Evolutionary conservation across 257 asterid genomes (phyloP).

Genomic region (Striga asiatica): DNA sequence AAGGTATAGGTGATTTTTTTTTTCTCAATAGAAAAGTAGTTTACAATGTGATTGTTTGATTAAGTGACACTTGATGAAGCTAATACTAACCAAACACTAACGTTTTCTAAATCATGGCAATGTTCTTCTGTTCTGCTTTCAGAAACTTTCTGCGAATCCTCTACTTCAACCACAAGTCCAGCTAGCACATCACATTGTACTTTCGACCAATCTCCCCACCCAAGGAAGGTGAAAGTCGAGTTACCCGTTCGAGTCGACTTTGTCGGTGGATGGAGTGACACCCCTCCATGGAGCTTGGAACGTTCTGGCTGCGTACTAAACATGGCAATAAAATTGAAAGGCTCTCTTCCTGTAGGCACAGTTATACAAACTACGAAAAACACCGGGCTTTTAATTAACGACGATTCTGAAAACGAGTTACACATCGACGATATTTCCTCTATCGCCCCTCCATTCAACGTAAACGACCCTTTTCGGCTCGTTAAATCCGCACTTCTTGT

Average conservation of each 20-base stretch:
- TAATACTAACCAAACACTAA: too few relatives aligned
- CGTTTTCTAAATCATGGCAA: conserved; percentile 6
- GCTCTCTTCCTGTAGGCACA: conserved; percentile 79
- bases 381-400: conserved; percentile 40
- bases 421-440: conserved; percentile 38
- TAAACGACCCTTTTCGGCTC: conserved; percentile 72
- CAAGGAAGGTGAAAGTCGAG: conserved; percentile 66
- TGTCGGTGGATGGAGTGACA: conserved; percentile 98
- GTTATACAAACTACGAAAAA: conserved; percentile 47
- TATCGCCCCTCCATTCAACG: conserved; percentile 63
- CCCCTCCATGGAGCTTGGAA: conserved; percentile 98
- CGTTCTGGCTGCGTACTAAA: conserved; percentile 89
- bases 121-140: conserved; percentile 15
- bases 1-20: too few relatives aligned
- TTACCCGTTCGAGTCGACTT: conserved; percentile 94
- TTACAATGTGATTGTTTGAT: too few relatives aligned
- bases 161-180: conserved; percentile 18
- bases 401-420: conserved; percentile 57
- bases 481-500: conserved; percentile 87
- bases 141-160: conserved; percentile 34
- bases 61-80: too few relatives aligned
- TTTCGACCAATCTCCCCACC: conserved; percentile 33
- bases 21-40: too few relatives aligned
- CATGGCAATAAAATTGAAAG: conserved; percentile 77
- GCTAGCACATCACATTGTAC: conserved; percentile 24